These are phyloP conservation scores for Hymenoscyphus fructigenus DNA, from an alignment of 2,329 filamentous ascomycete genomes.

Conservation along the genomic window DNA sequence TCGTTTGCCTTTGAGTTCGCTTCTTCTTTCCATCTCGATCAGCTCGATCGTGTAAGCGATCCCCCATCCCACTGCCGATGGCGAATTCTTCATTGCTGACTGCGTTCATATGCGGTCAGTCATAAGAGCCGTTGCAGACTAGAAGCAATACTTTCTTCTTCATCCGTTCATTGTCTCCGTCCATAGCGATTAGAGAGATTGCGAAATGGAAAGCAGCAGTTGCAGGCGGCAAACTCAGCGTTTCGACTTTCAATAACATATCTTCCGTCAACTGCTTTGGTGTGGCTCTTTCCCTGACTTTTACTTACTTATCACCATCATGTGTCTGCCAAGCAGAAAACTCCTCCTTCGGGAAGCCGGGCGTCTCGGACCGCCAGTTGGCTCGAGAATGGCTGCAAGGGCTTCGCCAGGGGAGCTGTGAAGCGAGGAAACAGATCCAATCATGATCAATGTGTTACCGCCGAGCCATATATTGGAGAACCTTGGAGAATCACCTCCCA, in stretches of 20 bases:
- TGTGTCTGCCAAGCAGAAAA: neutral
- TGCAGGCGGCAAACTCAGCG: neutral
- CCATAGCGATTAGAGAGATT: neutral
- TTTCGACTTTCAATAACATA: neutral
- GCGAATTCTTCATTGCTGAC: neutral
- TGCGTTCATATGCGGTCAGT: neutral
- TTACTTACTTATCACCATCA: neutral
- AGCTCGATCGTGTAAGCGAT: neutral
- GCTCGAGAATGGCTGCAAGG: neutral
- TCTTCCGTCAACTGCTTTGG: neutral
- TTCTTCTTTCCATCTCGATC: neutral
- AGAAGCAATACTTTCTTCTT: neutral
- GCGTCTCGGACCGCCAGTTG: neutral
- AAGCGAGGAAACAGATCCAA: neutral
- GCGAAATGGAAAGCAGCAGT: neutral
- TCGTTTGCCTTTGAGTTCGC: neutral
- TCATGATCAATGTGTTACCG: constrained; percentile 10
- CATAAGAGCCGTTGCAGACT: neutral
- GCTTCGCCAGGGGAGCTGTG: neutral
- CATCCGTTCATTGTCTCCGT: neutral
- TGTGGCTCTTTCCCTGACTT: neutral
- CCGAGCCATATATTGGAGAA: constrained; percentile 10
- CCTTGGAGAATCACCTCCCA: neutral
- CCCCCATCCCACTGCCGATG: neutral
- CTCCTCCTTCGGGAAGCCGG: constrained; percentile 2